Evolutionary conservation across 2,329 filamentous ascomycete genomes (phyloP).

Genomic region (Laburnicola sp.): DNA sequence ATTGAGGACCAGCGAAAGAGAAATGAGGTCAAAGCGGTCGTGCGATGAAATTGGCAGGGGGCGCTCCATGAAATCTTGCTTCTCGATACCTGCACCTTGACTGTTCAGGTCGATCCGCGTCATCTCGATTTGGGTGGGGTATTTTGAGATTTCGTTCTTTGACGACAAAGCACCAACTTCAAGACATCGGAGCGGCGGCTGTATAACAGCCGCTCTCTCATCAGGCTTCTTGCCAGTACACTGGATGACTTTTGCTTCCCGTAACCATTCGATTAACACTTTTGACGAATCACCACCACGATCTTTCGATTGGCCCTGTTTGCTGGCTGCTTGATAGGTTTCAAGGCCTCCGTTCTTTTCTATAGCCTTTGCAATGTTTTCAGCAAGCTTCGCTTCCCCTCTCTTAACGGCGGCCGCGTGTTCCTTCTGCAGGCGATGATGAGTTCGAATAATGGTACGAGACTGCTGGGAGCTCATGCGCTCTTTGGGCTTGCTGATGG

Average conservation of each 20-base stretch:
- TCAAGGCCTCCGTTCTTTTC: conserved; percentile 61
- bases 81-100: conserved; percentile 75
- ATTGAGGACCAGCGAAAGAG: conserved; percentile 89
- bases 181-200: conserved; percentile 63
- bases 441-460: conserved; percentile 60
- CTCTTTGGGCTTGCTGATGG: conserved; percentile 32
- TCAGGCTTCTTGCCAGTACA: conserved; percentile 8
- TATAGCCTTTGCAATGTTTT: conserved; percentile 54
- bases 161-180: conserved; percentile 88
- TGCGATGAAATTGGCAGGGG: conserved; percentile 66
- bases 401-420: conserved; percentile 55
- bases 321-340: conserved; percentile 65
- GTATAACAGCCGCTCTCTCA: background rate
- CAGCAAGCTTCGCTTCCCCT: conserved; percentile 46
- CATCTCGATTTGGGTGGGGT: conserved; percentile 67
- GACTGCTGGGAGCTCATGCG: conserved; percentile 61
- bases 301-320: conserved; percentile 61
- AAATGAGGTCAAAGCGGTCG: conserved; percentile 84
- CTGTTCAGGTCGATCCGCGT: conserved; percentile 89
- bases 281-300: conserved; percentile 67
- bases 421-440: conserved; percentile 63
- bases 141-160: conserved; percentile 79
- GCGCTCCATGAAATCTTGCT: conserved; percentile 93
- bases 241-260: conserved; percentile 30
- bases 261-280: conserved; percentile 62